Conservation (phyloP, 2,329 filamentous ascomycete genomes). For the Geosmithia putterillii region DNA sequence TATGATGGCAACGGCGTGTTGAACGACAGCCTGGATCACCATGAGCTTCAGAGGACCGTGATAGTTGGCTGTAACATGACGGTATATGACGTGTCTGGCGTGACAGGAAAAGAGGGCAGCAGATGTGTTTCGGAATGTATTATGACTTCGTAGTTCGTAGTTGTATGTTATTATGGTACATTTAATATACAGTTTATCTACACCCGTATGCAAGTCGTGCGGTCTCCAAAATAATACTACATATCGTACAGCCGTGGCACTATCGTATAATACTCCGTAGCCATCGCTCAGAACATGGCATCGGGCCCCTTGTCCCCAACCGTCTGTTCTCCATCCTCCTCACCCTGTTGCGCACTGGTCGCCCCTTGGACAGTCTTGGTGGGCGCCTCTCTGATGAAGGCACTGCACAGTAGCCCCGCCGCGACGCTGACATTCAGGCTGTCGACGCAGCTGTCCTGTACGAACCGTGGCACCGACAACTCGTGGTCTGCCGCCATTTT, state of each 20-base stretch:
- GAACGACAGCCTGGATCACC: too few species aligned
- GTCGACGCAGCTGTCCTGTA: slow-evolving; percentile 51
- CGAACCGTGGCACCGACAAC: slow-evolving; percentile 50
- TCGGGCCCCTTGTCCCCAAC: background rate
- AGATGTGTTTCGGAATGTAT: too few species aligned
- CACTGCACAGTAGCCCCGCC: slow-evolving; percentile 60
- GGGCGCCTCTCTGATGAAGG: slow-evolving; percentile 40
- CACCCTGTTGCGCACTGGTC: background rate
- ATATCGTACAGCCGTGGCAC: background rate
- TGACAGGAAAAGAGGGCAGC: too few species aligned
- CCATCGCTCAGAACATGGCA: background rate
- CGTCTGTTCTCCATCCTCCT: background rate
- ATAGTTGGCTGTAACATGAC: too few species aligned
- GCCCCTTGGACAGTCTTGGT: background rate
- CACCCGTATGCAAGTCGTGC: background rate
- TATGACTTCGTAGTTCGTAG: background rate
- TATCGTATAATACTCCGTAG: background rate
- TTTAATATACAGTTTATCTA: background rate
- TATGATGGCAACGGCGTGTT: too few species aligned
- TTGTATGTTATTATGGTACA: background rate
- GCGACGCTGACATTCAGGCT: slow-evolving; percentile 92
- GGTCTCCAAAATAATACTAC: background rate
- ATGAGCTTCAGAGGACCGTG: too few species aligned
- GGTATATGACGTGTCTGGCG: too few species aligned
- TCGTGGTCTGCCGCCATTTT: slow-evolving; percentile 54